phyloP scores from a whole-genome alignment of 495 filamentous ascomycete species.

The Stereocaulon alpinum region DNA sequence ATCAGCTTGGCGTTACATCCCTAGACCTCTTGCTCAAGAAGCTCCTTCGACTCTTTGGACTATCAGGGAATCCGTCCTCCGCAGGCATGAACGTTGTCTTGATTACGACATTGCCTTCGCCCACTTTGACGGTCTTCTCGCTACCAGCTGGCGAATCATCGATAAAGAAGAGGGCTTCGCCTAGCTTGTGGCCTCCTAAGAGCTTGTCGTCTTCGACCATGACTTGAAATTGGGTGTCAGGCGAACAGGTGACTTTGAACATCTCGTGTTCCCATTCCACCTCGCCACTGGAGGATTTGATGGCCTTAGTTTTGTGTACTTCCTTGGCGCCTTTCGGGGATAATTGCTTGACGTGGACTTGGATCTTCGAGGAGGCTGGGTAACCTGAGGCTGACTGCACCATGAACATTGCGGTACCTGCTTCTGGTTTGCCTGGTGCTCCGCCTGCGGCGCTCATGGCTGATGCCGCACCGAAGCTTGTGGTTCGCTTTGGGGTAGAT shows the following conservation, averaged over 20 bases:
- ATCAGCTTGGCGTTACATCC: conserved; percentile 12
- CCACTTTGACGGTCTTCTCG: conserved; percentile 65
- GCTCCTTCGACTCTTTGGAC: conserved; percentile 44
- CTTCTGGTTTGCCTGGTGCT: conserved; percentile 41
- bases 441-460: conserved; percentile 44
- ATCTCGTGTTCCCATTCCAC: conserved; percentile 63
- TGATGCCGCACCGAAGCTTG: conserved; percentile 55
- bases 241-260: conserved; percentile 63
- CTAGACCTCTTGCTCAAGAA: conserved; percentile 46
- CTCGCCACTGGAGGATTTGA: conserved; percentile 52
- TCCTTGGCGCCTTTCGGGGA: conserved; percentile 58
- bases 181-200: conserved; percentile 73
- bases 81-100: conserved; percentile 50
- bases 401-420: conserved; percentile 70
- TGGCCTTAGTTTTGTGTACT: conserved; percentile 73
- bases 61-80: conserved; percentile 36
- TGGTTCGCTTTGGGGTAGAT: conserved; percentile 37
- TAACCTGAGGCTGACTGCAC: conserved; percentile 71
- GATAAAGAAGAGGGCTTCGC: conserved; percentile 80
- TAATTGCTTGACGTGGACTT: conserved; percentile 60
- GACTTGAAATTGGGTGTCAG: conserved; percentile 79
- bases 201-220: conserved; percentile 73
- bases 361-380: conserved; percentile 67
- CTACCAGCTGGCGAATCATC: conserved; percentile 56
- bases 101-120: conserved; percentile 55